These are phyloP conservation scores for Rhodotorula sp. DNA, from an alignment of 1,284 basidiomycete genomes.

Conservation along the genomic window DNA sequence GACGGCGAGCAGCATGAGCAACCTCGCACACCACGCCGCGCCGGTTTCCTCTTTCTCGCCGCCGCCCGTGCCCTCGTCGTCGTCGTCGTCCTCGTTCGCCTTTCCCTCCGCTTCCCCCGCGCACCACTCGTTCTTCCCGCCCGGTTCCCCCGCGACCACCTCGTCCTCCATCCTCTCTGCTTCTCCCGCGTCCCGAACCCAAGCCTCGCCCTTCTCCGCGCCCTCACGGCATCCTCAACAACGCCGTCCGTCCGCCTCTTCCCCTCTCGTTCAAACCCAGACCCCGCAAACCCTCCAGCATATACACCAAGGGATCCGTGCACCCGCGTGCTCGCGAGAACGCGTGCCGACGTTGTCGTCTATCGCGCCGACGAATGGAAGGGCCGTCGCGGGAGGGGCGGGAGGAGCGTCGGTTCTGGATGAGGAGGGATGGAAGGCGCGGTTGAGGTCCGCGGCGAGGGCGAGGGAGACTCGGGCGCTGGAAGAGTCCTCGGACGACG, in stretches of 20 bases:
- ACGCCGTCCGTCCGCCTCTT: neutral
- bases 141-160: too few relatives aligned
- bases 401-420: neutral
- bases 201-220: neutral
- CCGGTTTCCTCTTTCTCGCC: neutral
- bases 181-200: too few relatives aligned
- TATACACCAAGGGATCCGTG: neutral
- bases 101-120: neutral
- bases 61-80: neutral
- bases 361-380: neutral
- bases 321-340: slow-evolving; percentile 15
- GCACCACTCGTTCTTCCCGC: neutral
- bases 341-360: slow-evolving; percentile 5
- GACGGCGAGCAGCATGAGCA: neutral
- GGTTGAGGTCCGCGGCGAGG: too few relatives aligned
- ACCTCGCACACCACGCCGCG: neutral
- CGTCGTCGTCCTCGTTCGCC: neutral
- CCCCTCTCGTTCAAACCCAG: neutral
- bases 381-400: neutral
- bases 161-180: too few relatives aligned
- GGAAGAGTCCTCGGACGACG: neutral
- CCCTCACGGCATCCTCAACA: neutral
- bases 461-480: too few relatives aligned
- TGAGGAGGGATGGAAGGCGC: neutral
- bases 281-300: too few relatives aligned